These are phyloP conservation scores for Cladosporium sp. DNA, from an alignment of 2,329 filamentous ascomycete genomes.

Conservation along the genomic window DNA sequence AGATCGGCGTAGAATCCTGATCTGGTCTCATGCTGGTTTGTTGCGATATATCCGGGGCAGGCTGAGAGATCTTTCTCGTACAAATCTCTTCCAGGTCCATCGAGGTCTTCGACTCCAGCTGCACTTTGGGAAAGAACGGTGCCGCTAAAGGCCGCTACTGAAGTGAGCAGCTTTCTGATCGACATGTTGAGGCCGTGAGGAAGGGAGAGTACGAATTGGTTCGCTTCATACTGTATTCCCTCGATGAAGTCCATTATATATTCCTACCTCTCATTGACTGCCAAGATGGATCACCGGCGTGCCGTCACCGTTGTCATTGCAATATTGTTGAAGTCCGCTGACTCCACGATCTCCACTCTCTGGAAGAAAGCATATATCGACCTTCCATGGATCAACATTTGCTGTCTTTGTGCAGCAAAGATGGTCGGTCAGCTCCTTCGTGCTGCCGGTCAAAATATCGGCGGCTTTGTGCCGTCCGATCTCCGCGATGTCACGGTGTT, in stretches of 20 bases:
- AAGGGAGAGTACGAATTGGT: conserved; percentile 5
- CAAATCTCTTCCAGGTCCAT: conserved; percentile 18
- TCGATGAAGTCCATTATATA: conserved; percentile 10
- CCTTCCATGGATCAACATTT: not conserved
- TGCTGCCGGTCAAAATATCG: conserved; percentile 11
- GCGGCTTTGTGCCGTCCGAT: not conserved
- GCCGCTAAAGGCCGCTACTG: conserved; percentile 11
- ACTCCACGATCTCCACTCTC: conserved; percentile 5
- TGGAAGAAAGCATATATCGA: not conserved
- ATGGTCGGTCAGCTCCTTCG: conserved; percentile 2
- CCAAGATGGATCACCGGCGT: conserved; percentile 16
- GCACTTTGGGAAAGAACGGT: conserved; percentile 14
- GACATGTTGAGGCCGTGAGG: conserved; percentile 10
- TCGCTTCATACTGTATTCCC: not conserved
- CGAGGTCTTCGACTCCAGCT: conserved; percentile 18
- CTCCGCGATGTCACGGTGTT: not conserved
- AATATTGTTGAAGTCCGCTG: not conserved
- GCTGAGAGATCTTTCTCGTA: conserved; percentile 20
- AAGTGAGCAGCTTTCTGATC: conserved; percentile 15
- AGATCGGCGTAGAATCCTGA: conserved; percentile 66
- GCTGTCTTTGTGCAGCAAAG: conserved; percentile 8
- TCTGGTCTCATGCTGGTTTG: conserved; percentile 53
- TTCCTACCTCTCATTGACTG: not conserved
- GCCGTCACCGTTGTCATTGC: conserved; percentile 3
- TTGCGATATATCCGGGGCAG: conserved; percentile 66